phyloP scores from a whole-genome alignment of 2,329 filamentous ascomycete species.

The Verticillium zaregamsianum region DNA sequence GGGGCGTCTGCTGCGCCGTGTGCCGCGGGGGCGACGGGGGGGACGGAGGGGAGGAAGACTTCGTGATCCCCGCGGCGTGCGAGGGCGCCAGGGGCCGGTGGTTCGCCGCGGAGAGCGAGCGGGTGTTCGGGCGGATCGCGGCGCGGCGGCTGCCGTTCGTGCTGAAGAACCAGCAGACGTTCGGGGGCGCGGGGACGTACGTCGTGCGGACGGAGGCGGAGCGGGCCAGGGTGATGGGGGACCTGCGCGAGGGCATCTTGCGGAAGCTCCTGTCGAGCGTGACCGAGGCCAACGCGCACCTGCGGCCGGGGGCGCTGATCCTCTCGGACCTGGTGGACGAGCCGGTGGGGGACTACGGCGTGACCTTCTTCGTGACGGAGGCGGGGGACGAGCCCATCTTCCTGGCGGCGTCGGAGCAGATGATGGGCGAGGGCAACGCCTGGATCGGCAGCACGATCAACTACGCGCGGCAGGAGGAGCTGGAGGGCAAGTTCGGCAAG shows the following conservation, averaged over 20 bases:
- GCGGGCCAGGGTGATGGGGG: conserved; percentile 16
- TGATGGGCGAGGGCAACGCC: conserved; percentile 25
- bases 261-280: conserved; percentile 23
- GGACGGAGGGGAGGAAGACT: background rate
- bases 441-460: conserved; percentile 30
- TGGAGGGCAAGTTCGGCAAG: conserved; percentile 20
- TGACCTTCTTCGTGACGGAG: conserved; percentile 28
- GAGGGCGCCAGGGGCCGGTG: conserved; percentile 21
- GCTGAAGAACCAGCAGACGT: conserved; percentile 31
- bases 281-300: conserved; percentile 22
- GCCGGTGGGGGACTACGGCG: conserved; percentile 24
- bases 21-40: conserved; percentile 13
- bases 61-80: conserved; percentile 22
- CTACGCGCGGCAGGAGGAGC: conserved; percentile 23
- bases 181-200: conserved; percentile 31
- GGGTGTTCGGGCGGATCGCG: conserved; percentile 19
- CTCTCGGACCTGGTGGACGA: conserved; percentile 25
- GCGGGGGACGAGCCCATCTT: conserved; percentile 19
- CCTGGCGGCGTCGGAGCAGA: conserved; percentile 28
- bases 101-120: conserved; percentile 20
- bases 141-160: conserved; percentile 26
- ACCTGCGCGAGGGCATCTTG: conserved; percentile 21
- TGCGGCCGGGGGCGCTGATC: conserved; percentile 25
- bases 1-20: conserved; percentile 17
- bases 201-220: conserved; percentile 21